Evolutionary conservation across 1,284 basidiomycete species (phyloP).

Genomic region (Papiliotrema laurentii): DNA sequence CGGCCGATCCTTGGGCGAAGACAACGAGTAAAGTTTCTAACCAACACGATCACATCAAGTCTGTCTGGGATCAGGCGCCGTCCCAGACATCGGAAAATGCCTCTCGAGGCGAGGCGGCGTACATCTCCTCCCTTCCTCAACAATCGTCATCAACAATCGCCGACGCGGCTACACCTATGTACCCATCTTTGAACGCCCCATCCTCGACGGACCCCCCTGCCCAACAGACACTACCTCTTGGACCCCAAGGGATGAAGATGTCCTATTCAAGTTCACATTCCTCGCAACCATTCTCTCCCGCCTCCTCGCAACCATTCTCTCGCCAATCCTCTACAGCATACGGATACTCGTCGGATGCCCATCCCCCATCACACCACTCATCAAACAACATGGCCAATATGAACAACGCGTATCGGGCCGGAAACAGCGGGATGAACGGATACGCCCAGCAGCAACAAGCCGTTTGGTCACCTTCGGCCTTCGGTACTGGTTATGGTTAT

Average conservation of each 20-base stretch:
- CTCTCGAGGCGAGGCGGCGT: neutral
- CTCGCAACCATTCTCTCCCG: conserved; percentile 16
- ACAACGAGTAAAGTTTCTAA: conserved; percentile 18
- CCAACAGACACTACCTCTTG: conserved; percentile 11
- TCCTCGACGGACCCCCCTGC: conserved; percentile 14
- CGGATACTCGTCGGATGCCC: neutral
- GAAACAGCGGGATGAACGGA: neutral
- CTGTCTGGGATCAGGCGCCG: conserved; percentile 30
- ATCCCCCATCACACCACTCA: too few species aligned
- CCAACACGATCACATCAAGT: conserved; percentile 37
- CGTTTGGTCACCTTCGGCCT: conserved; percentile 35
- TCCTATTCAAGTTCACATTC: conserved; percentile 9
- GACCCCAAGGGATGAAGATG: conserved; percentile 16
- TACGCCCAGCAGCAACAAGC: conserved; percentile 26
- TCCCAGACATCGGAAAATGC: conserved; percentile 7
- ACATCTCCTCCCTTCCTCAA: conserved; percentile 1
- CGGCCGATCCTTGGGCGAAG: conserved; percentile 30
- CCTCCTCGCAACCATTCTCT: conserved; percentile 6
- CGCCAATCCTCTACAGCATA: neutral
- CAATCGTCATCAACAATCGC: too few species aligned
- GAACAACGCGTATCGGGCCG: neutral
- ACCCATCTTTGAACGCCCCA: conserved; percentile 39
- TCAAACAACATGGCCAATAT: neutral
- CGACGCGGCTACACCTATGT: conserved; percentile 29
- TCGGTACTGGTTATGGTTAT: conserved; percentile 32